These are phyloP conservation scores for Ceratorhiza oryzae-sativae DNA, from an alignment of 1,284 basidiomycete species.

Conservation along the genomic window DNA sequence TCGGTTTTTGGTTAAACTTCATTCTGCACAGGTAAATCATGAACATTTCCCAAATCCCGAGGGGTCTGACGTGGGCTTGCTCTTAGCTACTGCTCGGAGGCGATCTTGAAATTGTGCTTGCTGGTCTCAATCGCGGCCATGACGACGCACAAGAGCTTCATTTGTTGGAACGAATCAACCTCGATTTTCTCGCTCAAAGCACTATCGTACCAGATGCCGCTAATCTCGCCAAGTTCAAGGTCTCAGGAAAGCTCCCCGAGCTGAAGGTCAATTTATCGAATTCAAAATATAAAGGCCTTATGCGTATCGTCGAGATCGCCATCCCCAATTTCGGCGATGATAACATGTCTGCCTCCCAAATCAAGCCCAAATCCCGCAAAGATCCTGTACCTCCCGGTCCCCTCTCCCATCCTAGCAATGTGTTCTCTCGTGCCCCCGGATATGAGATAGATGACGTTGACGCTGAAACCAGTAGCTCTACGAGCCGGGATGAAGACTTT, in stretches of 20 bases:
- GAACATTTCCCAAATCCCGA: slow-evolving; percentile 31
- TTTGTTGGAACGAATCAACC: slow-evolving; percentile 91
- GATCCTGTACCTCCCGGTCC: slow-evolving; percentile 15
- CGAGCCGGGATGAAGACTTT: slow-evolving; percentile 61
- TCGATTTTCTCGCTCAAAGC: slow-evolving; percentile 90
- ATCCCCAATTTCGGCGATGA: slow-evolving; percentile 84
- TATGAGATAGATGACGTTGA: slow-evolving; percentile 76
- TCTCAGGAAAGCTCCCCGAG: slow-evolving; percentile 88
- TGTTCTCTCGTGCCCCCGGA: slow-evolving; percentile 64
- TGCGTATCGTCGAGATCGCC: slow-evolving; percentile 91
- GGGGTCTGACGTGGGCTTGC: slow-evolving; percentile 6
- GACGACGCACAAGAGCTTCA: slow-evolving; percentile 71
- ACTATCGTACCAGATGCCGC: slow-evolving; percentile 91
- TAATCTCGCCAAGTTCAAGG: slow-evolving; percentile 89
- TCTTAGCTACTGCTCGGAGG: slow-evolving; percentile 88
- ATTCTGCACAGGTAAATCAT: slow-evolving; percentile 81
- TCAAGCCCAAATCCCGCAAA: slow-evolving; percentile 23
- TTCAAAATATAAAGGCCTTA: slow-evolving; percentile 92
- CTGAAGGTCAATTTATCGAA: slow-evolving; percentile 96
- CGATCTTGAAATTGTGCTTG: slow-evolving; percentile 81
- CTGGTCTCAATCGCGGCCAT: slow-evolving; percentile 67
- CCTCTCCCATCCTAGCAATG: slow-evolving; percentile 54
- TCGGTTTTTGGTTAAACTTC: slow-evolving; percentile 82
- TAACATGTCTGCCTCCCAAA: slow-evolving; percentile 43
- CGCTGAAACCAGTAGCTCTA: slow-evolving; percentile 51